Evolutionary conservation across 2,329 filamentous ascomycete species (phyloP), one percentile per base, ranked within the genome.

Genomic region (Lachnellula willkommii): DNA sequence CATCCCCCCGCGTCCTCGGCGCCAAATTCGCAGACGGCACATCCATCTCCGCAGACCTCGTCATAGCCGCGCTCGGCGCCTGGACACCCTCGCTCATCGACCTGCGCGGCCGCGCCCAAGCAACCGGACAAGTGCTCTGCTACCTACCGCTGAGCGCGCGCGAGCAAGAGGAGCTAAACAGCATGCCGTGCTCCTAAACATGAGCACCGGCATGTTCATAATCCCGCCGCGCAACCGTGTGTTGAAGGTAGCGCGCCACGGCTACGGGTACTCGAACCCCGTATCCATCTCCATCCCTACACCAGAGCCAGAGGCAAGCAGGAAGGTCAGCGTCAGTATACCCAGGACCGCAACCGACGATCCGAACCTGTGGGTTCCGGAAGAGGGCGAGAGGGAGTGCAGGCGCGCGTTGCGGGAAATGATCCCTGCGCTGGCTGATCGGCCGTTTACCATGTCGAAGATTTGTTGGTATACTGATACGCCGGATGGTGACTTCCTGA

Each of bases 21-120:
- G 88, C 77, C 22, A 76, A 73, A n/a, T 72, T 88, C 11, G 65
- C 66, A 2, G 73, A 80, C 58, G 78, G 77, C 1, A 70, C 70
- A 6, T 73, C 68, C 9, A 61, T 90, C 6, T 73, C 72, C 4
- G 89, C 88, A 2, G 88, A 90, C 56, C 77, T 95, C 7, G 85
- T 89, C 36, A 77, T 96, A 54, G 78, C 95, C 2, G 91, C 93
- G 0, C 85, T 91, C 0, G 93, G 93, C 15, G 91, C 93, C 4
- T 97, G 93, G 92, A 90, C 89, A 2, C 82, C 85, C 2, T 79
- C 81, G 1, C 78, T 96, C 22, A 74, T 96, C 54, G 88, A 96
- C 70, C 76, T 96, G 1, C 78, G 85, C 47, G 89, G 90, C 26
- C 82, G 88, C 46, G 85, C 85, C 40, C 81, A 87, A 60, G 88